Base-by-base conservation (phyloP, 2,329 filamentous ascomycete species). In the Cytospora piceae region DNA sequence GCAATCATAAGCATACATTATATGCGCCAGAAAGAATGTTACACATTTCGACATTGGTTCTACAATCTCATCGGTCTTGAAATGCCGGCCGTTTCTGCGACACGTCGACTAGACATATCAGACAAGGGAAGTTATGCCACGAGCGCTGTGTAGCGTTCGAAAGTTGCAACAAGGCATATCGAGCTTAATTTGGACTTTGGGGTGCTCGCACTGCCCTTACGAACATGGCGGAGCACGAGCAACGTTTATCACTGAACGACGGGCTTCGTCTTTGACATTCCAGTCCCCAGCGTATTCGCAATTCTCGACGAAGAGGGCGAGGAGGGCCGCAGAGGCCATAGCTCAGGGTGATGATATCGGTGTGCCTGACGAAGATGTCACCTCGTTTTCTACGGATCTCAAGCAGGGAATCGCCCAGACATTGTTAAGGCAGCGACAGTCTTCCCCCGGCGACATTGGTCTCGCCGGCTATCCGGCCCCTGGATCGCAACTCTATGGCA, bases 401-500 rank as follows among this genome's bases (percentile, higher is more conserved):
- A 68, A 59, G 56, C 37, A 63, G 52, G 66, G 63, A 14, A 68
- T 68, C 20, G 27, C 59, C 15, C 17, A 63, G 42, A 54, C 63
- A 2, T 24, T 68, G n/a, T 59, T 52, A 20, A 57, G 27, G 34
- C 57, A 61, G 29, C 56, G 22, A 8, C 39, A 39, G 9, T 27
- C 51, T 9, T 39, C 63, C 4, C 31, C 27, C 39, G 29, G 17
- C 29, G 39, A 57, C 34, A 24, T 52, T 17, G n/a, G 54, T 27
- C 20, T 31, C n/a, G 34, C 52, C 42, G 34, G n/a, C 11, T 66
- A 64, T 32, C 66, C 63, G 59, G 31, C 20, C 11, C 61, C 70
- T 37, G 58, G 60, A 29, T 67, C 69, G 0, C 57, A 63, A 1
- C 59, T 69, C 27, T 72, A 72, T 39, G 72, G 73, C 0, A 71